These are phyloP conservation scores for Edaphochlamys debaryana DNA, from an alignment of 139 green algal genomes.

Conservation along the genomic window DNA sequence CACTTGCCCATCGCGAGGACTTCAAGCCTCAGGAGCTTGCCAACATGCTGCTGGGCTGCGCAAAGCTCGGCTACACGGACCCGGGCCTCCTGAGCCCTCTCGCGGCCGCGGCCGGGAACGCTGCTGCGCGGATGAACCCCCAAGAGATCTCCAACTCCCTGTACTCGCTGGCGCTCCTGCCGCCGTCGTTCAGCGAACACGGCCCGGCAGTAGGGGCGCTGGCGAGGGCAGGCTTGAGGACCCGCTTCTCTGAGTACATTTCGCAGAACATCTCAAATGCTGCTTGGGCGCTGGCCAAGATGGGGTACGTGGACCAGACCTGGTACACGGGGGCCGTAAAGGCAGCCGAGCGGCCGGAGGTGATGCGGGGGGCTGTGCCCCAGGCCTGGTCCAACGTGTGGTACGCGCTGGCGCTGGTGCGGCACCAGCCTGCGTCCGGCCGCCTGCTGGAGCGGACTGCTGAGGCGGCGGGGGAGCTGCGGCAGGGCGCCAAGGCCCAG, in stretches of 20 bases:
- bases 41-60: neutral
- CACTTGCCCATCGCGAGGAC: no score
- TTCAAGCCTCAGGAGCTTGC: neutral
- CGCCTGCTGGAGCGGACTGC: neutral
- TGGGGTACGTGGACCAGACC: neutral
- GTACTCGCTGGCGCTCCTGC: slow-evolving; percentile 26
- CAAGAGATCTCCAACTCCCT: slow-evolving; percentile 24
- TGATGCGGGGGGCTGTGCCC: neutral
- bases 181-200: no score
- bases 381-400: neutral
- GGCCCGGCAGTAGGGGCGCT: no score
- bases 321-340: neutral
- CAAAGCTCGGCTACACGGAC: neutral
- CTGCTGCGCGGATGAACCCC: neutral
- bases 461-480: neutral
- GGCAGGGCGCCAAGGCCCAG: neutral
- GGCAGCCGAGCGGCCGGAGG: neutral
- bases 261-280: slow-evolving; percentile 42
- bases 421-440: neutral
- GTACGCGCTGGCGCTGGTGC: neutral
- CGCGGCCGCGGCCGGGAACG: neutral
- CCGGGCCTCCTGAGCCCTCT: neutral
- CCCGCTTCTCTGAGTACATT: slow-evolving; percentile 18
- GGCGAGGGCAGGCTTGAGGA: no score
- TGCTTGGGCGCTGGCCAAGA: slow-evolving; percentile 44